Base-by-base conservation (phyloP, 352 stramenopile species). In the Phytophthora macrochlamydospora region DNA sequence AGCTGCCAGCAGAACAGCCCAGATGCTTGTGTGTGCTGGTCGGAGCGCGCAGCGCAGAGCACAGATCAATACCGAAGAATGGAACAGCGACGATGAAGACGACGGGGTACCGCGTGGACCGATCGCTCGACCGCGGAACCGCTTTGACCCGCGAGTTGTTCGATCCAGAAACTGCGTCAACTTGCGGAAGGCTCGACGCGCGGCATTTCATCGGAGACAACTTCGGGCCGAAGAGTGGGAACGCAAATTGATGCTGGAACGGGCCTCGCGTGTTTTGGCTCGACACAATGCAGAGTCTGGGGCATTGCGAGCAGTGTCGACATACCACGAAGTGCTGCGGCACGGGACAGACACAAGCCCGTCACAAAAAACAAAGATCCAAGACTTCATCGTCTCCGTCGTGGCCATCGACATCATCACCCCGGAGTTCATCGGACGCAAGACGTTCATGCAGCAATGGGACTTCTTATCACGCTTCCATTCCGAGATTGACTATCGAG, bases 381-480 rank as follows among this genome's bases (percentile, higher is more conserved):
- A 54, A 9, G 51, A 52, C 29, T 87, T 84, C 43, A 35, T 87
- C 11, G 37, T 30, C 5, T 56, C 67, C 3, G 31, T 62, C 0
- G 58, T 84, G 18, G 33, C 48, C 18, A 57, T 59, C 14, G 65
- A 83, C 51, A 51, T 87, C 45, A 57, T 65, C 44, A 74, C 68
- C 14, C 53, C 65, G 2, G 78, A 87, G 31, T 83, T 74, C 62
- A 56, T 55, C 3, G 78, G 75, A 0, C 51, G 66, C 18, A 32
- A 58, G 4, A 61, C 74, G 6, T 79, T 87, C n/a, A 53, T 81
- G 48, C 55, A 77, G 57, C 78, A 87, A 60, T 87, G 73, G 72
- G 65, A 80, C 29, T 65, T 75, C 29, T 28, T 78, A 14, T 81
- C 78, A 12, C 57, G 64, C 28, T 71, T 57, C 48, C 78, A 87